Evolutionary conservation across 2,329 filamentous ascomycete species (phyloP).

Genomic region (Penicillium sp.): DNA sequence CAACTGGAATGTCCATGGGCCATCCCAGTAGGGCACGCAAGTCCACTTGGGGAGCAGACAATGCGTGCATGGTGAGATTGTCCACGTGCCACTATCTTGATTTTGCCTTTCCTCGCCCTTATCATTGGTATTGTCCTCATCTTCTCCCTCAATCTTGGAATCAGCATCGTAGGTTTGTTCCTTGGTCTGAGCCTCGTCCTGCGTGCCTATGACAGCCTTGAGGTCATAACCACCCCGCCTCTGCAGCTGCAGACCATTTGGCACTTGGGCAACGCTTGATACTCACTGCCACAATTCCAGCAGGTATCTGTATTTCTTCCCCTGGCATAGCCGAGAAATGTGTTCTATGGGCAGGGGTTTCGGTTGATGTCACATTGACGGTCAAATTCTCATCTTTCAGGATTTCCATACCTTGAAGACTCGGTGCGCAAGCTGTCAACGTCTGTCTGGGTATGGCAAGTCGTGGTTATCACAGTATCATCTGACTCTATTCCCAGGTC

Average conservation of each 20-base stretch:
- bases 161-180: neutral
- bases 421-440: neutral
- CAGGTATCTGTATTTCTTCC: neutral
- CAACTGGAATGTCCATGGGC: neutral
- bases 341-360: neutral
- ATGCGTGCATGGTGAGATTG: neutral
- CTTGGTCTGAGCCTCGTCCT: neutral
- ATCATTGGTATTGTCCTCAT: neutral
- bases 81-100: neutral
- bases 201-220: neutral
- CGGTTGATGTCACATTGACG: neutral
- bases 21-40: constrained; percentile 1
- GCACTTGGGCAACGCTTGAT: neutral
- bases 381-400: neutral
- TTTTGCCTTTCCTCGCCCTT: neutral
- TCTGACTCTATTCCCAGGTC: neutral
- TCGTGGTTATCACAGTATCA: neutral
- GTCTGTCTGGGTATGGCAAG: neutral
- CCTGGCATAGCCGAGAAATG: neutral
- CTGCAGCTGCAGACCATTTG: neutral
- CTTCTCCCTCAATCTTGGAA: neutral
- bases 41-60: neutral
- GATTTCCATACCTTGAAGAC: neutral
- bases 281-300: neutral
- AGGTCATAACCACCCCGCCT: neutral